These are phyloP conservation scores for Parathielavia hyrcaniae DNA, from an alignment of 495 filamentous ascomycete genomes.

Conservation along the genomic window DNA sequence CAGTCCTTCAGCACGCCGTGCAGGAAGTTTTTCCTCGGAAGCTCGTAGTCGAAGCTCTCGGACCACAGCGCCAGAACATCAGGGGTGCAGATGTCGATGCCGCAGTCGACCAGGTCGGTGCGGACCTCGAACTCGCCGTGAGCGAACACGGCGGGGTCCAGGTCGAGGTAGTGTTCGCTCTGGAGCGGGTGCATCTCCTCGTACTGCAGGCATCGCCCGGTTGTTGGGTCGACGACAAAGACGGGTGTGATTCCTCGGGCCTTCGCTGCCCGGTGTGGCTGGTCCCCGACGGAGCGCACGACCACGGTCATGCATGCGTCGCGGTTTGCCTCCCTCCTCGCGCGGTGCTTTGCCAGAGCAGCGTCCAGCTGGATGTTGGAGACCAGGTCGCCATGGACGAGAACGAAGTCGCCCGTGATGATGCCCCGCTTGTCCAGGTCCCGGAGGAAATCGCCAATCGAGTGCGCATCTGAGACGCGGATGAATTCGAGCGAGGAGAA, in stretches of 20 bases:
- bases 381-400: slow-evolving; percentile 92
- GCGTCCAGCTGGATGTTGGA: slow-evolving; percentile 78
- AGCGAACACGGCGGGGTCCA: slow-evolving; percentile 59
- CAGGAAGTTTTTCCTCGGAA: slow-evolving; percentile 80
- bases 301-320: slow-evolving; percentile 99
- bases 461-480: slow-evolving; percentile 71
- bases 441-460: slow-evolving; percentile 90
- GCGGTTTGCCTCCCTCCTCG: slow-evolving; percentile 75
- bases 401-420: slow-evolving; percentile 83
- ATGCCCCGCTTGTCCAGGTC: slow-evolving; percentile 83
- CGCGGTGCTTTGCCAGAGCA: slow-evolving; percentile 71
- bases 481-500: slow-evolving; percentile 80
- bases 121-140: slow-evolving; percentile 66
- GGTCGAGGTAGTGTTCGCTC: slow-evolving; percentile 50
- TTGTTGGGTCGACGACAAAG: slow-evolving; percentile 77
- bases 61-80: slow-evolving; percentile 93
- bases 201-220: slow-evolving; percentile 84
- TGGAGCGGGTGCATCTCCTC: slow-evolving; percentile 60
- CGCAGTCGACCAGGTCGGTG: slow-evolving; percentile 85
- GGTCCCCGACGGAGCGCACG: slow-evolving; percentile 66
- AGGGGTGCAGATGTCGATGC: slow-evolving; percentile 95
- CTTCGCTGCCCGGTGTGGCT: slow-evolving; percentile 60
- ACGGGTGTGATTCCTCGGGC: slow-evolving; percentile 65
- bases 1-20: slow-evolving; percentile 91
- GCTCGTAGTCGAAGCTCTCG: slow-evolving; percentile 94